Conservation (phyloP, 1,284 basidiomycete genomes). For the Rugosomyces carneus region DNA sequence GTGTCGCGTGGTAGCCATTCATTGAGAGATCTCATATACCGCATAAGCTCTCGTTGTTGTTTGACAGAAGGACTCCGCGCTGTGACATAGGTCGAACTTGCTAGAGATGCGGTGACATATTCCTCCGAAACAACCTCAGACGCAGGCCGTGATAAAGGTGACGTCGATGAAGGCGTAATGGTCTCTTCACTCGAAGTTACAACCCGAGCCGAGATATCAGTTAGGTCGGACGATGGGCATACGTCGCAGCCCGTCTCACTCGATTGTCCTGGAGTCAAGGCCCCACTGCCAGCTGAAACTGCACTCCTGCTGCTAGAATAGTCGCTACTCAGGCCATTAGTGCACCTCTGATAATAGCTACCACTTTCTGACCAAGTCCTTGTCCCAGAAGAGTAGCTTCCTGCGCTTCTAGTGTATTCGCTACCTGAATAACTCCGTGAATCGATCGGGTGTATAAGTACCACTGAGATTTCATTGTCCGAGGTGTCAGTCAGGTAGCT, state of each 20-base stretch:
- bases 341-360: conserved; percentile 16
- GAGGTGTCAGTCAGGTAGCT: conserved; percentile 35
- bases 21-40: conserved; percentile 67
- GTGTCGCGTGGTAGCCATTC: conserved; percentile 72
- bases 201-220: conserved; percentile 26
- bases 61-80: conserved; percentile 33
- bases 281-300: conserved; percentile 16
- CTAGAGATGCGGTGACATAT: conserved; percentile 35
- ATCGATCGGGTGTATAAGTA: conserved; percentile 15
- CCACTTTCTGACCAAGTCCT: conserved; percentile 17
- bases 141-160: conserved; percentile 29
- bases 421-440: conserved; percentile 15
- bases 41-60: conserved; percentile 71
- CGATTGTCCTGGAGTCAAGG: conserved; percentile 26
- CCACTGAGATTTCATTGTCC: conserved; percentile 47
- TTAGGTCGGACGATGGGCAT: conserved; percentile 42
- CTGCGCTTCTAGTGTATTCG: conserved; percentile 19
- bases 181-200: conserved; percentile 26
- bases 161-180: conserved; percentile 29
- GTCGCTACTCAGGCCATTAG: conserved; percentile 17
- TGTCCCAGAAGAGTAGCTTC: conserved; percentile 23
- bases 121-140: conserved; percentile 30
- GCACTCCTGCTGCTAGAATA: conserved; percentile 15
- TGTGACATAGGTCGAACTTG: conserved; percentile 34
- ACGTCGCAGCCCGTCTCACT: conserved; percentile 45